Evolutionary conservation across 1,284 basidiomycete genomes (phyloP), one percentile per base, ranked within the genome.

Genomic region (Sphagnurus paluster): DNA sequence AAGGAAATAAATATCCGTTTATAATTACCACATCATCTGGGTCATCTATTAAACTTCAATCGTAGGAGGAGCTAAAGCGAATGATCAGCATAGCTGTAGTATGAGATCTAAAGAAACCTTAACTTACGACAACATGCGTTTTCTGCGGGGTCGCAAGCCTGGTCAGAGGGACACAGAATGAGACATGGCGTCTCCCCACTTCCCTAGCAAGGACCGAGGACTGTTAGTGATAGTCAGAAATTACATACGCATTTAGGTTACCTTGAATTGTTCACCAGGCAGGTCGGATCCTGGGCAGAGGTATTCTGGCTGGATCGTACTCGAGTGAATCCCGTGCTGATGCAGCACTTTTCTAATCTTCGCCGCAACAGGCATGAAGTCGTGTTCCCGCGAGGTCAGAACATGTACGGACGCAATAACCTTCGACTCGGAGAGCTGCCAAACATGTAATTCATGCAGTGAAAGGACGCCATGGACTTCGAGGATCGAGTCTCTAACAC

Each of bases 331-430:
- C 29, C 95, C 95, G 59, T 91, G 90, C 34, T 86, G 70, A 67
- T 99, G 97, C 46, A 99, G 75, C 1, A 79, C 80, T 59, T 82
- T 80, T 49, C 95, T 77, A 53, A 99, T 95, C 41, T 89, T 79
- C 38, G 79, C 80, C 2, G 93, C 93, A 36, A 97, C 83, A 4
- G 79, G 80, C 91, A 98, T 98, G 66, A 98, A 98, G 59, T 97
- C 90, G 49, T 82, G 78, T 35, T 79, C 76, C 46, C 84, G 78
- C 24, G 84, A 85, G 19, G 95, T 86, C 52, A 93, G 80, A 38
- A 99, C 91, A 68, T 99, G 97, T 14, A 99, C 94, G 0, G 91
- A 95, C 4, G 96, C 96, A 28, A 99, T 90, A 42, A 94, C 84
- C 63, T 97, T 98, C 53, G 66, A 69, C 53, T 76, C 74, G 11